Percentiles rank a stretch among this genome's conserved stretches.
Evolutionary conservation across 495 filamentous ascomycete species (phyloP).

Genomic region (Cenococcum geophilum): DNA sequence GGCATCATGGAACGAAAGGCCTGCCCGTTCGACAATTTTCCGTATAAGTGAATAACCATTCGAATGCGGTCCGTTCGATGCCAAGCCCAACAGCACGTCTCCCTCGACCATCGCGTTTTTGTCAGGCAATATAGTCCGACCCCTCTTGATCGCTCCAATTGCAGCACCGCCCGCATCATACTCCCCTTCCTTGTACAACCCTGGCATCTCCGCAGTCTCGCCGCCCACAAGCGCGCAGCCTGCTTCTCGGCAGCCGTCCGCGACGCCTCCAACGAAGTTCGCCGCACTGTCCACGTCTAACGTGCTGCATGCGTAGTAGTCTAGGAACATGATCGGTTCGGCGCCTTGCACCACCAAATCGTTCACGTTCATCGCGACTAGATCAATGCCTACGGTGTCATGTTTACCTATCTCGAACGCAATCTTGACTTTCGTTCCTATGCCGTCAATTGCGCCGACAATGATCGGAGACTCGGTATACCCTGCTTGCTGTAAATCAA

Average conservation of each 20-base stretch:
- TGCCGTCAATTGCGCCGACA: conserved; percentile 88
- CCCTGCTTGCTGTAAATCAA: conserved; percentile 72
- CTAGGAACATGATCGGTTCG: conserved; percentile 87
- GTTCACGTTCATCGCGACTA: conserved; percentile 99
- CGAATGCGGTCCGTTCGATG: conserved; percentile 78
- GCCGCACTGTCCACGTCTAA: conserved; percentile 71
- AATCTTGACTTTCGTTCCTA: conserved; percentile 94
- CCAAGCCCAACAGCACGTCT: conserved; percentile 77
- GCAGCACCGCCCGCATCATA: conserved; percentile 89
- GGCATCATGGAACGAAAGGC: conserved; percentile 59
- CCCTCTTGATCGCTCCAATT: conserved; percentile 69
- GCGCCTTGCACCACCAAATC: conserved; percentile 94
- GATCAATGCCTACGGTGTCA: conserved; percentile 84
- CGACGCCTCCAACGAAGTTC: conserved; percentile 80
- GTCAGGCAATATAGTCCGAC: conserved; percentile 62
- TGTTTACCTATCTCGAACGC: conserved; percentile 83
- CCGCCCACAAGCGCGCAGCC: conserved; percentile 88
- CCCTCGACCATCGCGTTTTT: conserved; percentile 68
- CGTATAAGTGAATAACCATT: conserved; percentile 95
- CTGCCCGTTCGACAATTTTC: conserved; percentile 67
- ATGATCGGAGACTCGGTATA: conserved; percentile 69
- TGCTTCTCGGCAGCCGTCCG: conserved; percentile 71
- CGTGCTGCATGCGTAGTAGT: conserved; percentile 88
- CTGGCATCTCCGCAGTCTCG: conserved; percentile 97
- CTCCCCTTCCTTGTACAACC: conserved; percentile 72